Evolutionary conservation across 345 rosid species (phyloP).

Genomic region (Populus alba): DNA sequence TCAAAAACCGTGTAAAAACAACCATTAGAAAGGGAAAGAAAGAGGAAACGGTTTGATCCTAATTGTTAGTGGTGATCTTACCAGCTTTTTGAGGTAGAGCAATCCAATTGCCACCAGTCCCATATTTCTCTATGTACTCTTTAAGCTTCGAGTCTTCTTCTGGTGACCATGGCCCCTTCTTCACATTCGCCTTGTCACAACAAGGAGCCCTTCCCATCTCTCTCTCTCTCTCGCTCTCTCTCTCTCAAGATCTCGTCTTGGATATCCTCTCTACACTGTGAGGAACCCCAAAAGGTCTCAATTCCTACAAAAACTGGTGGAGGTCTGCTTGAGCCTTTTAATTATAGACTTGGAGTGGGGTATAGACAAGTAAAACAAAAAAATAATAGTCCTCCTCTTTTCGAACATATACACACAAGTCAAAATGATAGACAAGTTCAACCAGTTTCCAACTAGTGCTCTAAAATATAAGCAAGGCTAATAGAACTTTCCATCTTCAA

Average conservation of each 20-base stretch:
- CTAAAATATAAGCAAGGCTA: constrained; percentile 6
- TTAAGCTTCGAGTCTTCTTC: constrained; percentile 91
- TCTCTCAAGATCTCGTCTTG: constrained; percentile 15
- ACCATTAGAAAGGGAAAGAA: too few relatives aligned
- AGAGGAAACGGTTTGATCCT: not conserved
- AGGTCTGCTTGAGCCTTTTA: constrained; percentile 17
- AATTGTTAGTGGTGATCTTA: constrained; percentile 16
- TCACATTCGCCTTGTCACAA: constrained; percentile 92
- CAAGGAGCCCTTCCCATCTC: constrained; percentile 96
- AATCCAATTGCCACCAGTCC: constrained; percentile 95
- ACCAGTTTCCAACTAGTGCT: constrained; percentile 21
- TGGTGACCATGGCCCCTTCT: constrained; percentile 96
- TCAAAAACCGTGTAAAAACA: not conserved
- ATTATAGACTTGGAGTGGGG: constrained; percentile 14
- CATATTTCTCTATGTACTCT: constrained; percentile 72
- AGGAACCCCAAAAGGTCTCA: constrained; percentile 14
- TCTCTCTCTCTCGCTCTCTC: not conserved
- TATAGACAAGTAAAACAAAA: not conserved
- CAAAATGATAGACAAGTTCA: constrained; percentile 38
- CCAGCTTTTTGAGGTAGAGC: constrained; percentile 94
- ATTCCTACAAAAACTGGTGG: constrained; percentile 16
- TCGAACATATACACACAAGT: constrained; percentile 23
- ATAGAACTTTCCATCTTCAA: constrained; percentile 31
- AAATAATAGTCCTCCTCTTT: not conserved
- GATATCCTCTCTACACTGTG: constrained; percentile 9